Conservation (phyloP, 139 green algal genomes). For the Nannochloris sp. region DNA sequence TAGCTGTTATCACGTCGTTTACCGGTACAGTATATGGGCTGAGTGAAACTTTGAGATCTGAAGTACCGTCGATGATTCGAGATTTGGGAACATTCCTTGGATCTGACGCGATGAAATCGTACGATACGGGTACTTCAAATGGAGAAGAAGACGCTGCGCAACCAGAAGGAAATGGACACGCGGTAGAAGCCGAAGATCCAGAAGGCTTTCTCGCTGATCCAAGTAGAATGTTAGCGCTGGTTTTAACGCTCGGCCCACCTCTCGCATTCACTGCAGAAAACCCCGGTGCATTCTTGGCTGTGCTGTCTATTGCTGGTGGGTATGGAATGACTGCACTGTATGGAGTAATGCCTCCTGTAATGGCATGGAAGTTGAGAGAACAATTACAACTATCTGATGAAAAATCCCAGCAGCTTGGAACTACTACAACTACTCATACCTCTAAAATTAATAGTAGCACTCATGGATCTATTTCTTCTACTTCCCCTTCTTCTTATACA, state of each 20-base stretch:
- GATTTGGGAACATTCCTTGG: conserved; percentile 1
- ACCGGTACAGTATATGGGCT: conserved; percentile 51
- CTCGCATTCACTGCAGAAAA: conserved; percentile 33
- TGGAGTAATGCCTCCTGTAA: conserved; percentile 57
- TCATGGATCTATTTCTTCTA: too few relatives aligned
- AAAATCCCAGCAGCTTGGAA: background rate
- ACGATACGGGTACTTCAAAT: background rate
- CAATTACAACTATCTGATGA: background rate
- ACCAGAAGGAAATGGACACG: too few relatives aligned
- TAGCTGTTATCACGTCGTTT: conserved; percentile 60
- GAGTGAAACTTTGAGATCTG: conserved; percentile 29
- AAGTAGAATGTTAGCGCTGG: conserved; percentile 4
- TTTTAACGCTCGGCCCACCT: conserved; percentile 25
- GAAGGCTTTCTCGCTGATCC: background rate
- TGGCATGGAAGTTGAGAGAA: conserved; percentile 41
- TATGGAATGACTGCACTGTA: conserved; percentile 59
- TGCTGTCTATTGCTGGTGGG: conserved; percentile 11
- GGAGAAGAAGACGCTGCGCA: background rate
- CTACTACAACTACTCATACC: background rate
- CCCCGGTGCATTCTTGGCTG: conserved; percentile 45
- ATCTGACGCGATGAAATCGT: background rate
- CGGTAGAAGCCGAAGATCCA: too few relatives aligned
- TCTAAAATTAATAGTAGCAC: background rate
- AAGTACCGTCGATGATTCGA: conserved; percentile 17
- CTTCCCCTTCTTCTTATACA: background rate